Evolutionary conservation across 352 stramenopile species (phyloP).

Genomic region (Thraustochytrium sp.): DNA sequence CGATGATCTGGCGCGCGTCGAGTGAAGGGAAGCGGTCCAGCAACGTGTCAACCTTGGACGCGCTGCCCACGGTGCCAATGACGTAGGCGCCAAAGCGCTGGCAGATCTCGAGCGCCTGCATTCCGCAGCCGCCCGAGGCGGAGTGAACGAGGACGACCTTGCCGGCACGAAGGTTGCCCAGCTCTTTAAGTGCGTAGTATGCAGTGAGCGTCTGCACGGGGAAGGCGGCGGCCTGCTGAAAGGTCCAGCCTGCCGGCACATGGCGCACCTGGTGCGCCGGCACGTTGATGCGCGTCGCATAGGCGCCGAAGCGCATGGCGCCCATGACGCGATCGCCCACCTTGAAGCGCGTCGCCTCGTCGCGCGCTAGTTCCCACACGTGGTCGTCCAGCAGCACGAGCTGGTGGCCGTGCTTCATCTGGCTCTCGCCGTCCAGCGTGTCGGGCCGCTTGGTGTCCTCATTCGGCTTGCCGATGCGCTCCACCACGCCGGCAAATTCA

Average conservation of each 20-base stretch:
- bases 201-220: slow-evolving; percentile 53
- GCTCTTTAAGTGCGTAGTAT: slow-evolving; percentile 52
- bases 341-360: slow-evolving; percentile 21
- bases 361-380: neutral
- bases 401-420: neutral
- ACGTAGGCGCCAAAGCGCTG: slow-evolving; percentile 45
- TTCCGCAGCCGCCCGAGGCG: slow-evolving; percentile 51
- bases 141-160: slow-evolving; percentile 52
- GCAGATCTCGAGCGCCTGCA: slow-evolving; percentile 51
- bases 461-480: slow-evolving; percentile 1
- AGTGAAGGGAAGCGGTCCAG: slow-evolving; percentile 43
- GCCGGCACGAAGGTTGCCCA: slow-evolving; percentile 48
- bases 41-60: slow-evolving; percentile 45
- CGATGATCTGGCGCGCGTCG: slow-evolving; percentile 20
- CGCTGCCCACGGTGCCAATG: slow-evolving; percentile 48
- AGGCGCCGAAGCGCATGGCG: slow-evolving; percentile 55
- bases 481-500: slow-evolving; percentile 51
- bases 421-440: slow-evolving; percentile 1
- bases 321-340: slow-evolving; percentile 51
- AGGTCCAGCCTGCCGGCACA: slow-evolving; percentile 47
- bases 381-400: neutral
- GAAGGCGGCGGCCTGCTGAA: slow-evolving; percentile 50
- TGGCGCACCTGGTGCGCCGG: slow-evolving; percentile 38
- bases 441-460: neutral
- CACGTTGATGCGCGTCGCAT: slow-evolving; percentile 49